These are phyloP conservation scores for Neonectria sp. DNA, from an alignment of 2,329 filamentous ascomycete species.

Conservation along the genomic window DNA sequence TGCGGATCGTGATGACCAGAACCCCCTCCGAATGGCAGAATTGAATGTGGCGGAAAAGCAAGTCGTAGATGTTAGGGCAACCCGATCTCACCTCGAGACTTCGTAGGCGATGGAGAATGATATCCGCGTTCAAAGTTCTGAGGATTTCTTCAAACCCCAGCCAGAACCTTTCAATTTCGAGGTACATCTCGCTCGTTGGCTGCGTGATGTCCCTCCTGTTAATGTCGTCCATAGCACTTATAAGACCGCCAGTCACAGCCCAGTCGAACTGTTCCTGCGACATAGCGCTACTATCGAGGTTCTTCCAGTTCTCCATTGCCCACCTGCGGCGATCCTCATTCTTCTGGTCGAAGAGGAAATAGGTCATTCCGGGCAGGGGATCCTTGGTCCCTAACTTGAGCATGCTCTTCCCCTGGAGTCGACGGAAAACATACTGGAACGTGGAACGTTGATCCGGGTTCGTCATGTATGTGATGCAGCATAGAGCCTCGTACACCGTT, in stretches of 20 bases:
- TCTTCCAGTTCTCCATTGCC: constrained; percentile 58
- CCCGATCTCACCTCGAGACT: constrained; percentile 78
- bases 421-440: constrained; percentile 88
- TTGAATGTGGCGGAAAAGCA: constrained; percentile 70
- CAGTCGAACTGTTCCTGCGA: constrained; percentile 86
- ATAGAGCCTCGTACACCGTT: constrained; percentile 89
- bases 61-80: constrained; percentile 76
- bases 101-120: constrained; percentile 84
- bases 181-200: constrained; percentile 53
- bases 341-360: constrained; percentile 79
- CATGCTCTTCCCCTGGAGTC: constrained; percentile 80
- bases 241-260: constrained; percentile 83
- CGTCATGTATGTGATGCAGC: constrained; percentile 83
- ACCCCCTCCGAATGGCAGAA: constrained; percentile 67
- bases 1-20: constrained; percentile 78
- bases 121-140: constrained; percentile 78
- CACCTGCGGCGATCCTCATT: constrained; percentile 70
- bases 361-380: constrained; percentile 86
- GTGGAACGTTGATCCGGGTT: constrained; percentile 65
- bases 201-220: constrained; percentile 61
- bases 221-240: constrained; percentile 75
- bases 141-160: constrained; percentile 81
- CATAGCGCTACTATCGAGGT: constrained; percentile 71
- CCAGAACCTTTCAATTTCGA: constrained; percentile 82
- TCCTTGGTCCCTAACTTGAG: constrained; percentile 81